These are phyloP conservation scores for Phylloporus rhodoxanthus DNA, from an alignment of 768 basidiomycete genomes.

Conservation along the genomic window DNA sequence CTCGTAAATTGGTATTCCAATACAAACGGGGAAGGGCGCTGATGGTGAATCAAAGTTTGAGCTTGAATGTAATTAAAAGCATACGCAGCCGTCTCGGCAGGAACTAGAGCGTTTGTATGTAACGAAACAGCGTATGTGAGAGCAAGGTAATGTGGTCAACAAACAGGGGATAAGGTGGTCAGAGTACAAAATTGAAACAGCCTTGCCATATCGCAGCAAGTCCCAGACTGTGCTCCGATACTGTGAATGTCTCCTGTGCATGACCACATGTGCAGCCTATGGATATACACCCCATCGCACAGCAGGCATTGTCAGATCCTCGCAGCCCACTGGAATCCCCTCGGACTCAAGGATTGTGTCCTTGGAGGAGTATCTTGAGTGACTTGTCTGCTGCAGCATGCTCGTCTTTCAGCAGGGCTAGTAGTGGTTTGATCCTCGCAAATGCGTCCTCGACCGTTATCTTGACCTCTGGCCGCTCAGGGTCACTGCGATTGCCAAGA, in stretches of 20 bases:
- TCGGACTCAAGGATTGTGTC: background rate
- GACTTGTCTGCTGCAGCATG: conserved; percentile 63
- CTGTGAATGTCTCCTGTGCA: conserved; percentile 10
- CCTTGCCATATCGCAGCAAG: conserved; percentile 16
- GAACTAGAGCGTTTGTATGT: conserved; percentile 22
- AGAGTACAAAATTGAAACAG: conserved; percentile 22
- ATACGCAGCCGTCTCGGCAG: conserved; percentile 18
- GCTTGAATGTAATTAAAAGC: conserved; percentile 22
- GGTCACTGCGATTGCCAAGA: conserved; percentile 52
- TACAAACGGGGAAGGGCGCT: background rate
- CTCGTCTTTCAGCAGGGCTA: conserved; percentile 59
- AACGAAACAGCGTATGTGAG: conserved; percentile 15
- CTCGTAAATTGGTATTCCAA: conserved; percentile 9
- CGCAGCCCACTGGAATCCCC: background rate
- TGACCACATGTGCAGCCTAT: conserved; percentile 4
- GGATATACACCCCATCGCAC: conserved; percentile 10
- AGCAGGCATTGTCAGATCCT: conserved; percentile 7
- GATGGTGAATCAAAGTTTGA: conserved; percentile 14
- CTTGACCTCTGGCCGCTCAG: conserved; percentile 41
- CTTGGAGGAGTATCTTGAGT: conserved; percentile 42
- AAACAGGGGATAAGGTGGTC: conserved; percentile 14
- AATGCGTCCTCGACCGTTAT: conserved; percentile 51
- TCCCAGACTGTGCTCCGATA: conserved; percentile 15
- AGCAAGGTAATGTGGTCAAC: conserved; percentile 16
- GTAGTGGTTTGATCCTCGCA: conserved; percentile 47